Base-by-base conservation (phyloP, 140 eudicot genomes). In the Bidens hawaiensis region DNA sequence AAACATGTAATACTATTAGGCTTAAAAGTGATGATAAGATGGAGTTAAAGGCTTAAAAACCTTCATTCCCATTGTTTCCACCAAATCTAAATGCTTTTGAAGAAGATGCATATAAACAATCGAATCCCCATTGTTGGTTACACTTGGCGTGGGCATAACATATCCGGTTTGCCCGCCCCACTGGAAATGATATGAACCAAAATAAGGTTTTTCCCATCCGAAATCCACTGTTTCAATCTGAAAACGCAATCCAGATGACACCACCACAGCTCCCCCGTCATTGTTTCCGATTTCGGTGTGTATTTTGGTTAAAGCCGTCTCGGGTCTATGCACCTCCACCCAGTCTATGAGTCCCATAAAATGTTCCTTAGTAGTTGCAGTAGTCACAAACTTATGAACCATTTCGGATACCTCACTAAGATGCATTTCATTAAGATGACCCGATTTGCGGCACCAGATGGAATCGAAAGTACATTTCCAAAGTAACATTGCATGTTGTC, bases 121-220 rank as follows among this genome's bases (percentile, higher is more conserved):
- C 93, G 82, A 84, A 55, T 84, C 93, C 43, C 93, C 93, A 36
- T 81, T 81, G 23, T 72, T 79, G 1, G 3, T 28, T 6, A 49
- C 67, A 55, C 75, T 77, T 0, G 82, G 76, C 87, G 81, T 71
- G 2, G 87, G 87, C 91, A 84, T 80, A 17, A 84, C 91, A 26
- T 80, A 80, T 8, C 91, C 87, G 5, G 78, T 55, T 63, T 72
- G 60, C 1, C 82, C 93, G 0, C 84, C 87, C 93, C 87, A 84
- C 4, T 78, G 87, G 12, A 81, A 84, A 64, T 80, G 82, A 65
- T 77, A 84, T 50, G 87, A 81, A 38, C 90, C 83, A 45, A 83
- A 79, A 21, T 23, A 59, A 24, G 86, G 83, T 67, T 33, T 41
- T 6, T 86, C 90, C 83, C 75, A 81, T 49, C 83, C 87, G 50